Evolutionary conservation across 2,329 filamentous ascomycete species (phyloP).

Genomic region (Neurospora sp.): DNA sequence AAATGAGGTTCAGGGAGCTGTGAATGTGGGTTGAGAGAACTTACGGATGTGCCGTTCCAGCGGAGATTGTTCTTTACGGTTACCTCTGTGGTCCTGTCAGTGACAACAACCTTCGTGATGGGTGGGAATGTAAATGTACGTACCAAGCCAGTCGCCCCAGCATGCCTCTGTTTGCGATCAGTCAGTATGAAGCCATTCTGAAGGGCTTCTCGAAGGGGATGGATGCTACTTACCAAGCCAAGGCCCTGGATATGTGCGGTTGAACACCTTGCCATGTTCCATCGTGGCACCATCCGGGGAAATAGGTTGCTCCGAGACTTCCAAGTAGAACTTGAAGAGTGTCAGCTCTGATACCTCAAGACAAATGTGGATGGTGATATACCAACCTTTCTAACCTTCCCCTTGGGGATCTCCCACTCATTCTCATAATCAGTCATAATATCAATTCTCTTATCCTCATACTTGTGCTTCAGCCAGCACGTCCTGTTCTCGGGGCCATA

Average conservation of each 20-base stretch:
- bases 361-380: background rate
- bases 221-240: conserved; percentile 2
- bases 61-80: conserved; percentile 7
- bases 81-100: conserved; percentile 1
- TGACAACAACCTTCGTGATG: background rate
- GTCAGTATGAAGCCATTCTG: background rate
- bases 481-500: conserved; percentile 1
- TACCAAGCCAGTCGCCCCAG: conserved; percentile 6
- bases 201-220: background rate
- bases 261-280: conserved; percentile 6
- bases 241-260: conserved; percentile 6
- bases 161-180: conserved; percentile 3
- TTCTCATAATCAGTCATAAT: conserved; percentile 8
- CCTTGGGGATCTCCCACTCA: background rate
- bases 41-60: conserved; percentile 6
- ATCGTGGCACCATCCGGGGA: conserved; percentile 4
- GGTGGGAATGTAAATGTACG: background rate
- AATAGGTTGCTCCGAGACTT: conserved; percentile 4
- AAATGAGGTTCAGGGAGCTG: too few species aligned
- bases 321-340: conserved; percentile 1
- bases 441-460: conserved; percentile 1
- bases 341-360: background rate
- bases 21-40: too few species aligned
- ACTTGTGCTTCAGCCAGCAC: conserved; percentile 5
- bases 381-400: background rate